Evolutionary conservation across 1,139 yeast species (phyloP).

Genomic region (Saccharomyces hybrid): DNA sequence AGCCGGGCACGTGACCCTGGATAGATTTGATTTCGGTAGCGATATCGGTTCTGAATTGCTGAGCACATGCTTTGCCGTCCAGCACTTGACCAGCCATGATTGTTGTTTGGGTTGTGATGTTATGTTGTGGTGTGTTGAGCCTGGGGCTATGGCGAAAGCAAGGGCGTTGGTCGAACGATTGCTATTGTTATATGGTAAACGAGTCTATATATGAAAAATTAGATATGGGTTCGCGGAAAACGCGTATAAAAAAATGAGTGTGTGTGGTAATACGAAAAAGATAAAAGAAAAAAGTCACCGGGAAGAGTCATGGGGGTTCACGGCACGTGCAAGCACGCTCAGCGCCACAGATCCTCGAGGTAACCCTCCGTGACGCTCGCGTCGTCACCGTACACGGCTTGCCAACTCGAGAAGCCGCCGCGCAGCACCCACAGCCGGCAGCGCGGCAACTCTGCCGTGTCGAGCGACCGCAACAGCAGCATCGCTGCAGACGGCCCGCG

Average conservation of each 20-base stretch:
- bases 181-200: background rate
- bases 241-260: background rate
- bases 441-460: conserved; percentile 34
- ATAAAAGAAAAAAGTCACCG: background rate
- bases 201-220: background rate
- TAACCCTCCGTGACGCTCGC: conserved; percentile 59
- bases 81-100: conserved; percentile 32
- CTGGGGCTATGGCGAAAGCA: too few species aligned
- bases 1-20: conserved; percentile 50
- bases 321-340: conserved; percentile 1
- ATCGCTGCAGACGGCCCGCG: conserved; percentile 84
- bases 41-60: conserved; percentile 43
- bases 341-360: conserved; percentile 47
- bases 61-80: conserved; percentile 69
- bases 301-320: background rate
- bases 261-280: background rate
- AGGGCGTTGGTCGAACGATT: background rate
- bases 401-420: conserved; percentile 90
- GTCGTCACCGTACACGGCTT: conserved; percentile 62
- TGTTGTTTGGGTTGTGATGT: background rate
- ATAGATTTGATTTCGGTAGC: conserved; percentile 45
- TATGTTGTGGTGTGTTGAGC: background rate
- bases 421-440: conserved; percentile 61
- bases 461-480: conserved; percentile 50
- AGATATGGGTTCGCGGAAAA: background rate